Evolutionary conservation across 2,329 filamentous ascomycete species (phyloP), one percentile per base, ranked within the genome.

Genomic region (Parastagonospora avenae): DNA sequence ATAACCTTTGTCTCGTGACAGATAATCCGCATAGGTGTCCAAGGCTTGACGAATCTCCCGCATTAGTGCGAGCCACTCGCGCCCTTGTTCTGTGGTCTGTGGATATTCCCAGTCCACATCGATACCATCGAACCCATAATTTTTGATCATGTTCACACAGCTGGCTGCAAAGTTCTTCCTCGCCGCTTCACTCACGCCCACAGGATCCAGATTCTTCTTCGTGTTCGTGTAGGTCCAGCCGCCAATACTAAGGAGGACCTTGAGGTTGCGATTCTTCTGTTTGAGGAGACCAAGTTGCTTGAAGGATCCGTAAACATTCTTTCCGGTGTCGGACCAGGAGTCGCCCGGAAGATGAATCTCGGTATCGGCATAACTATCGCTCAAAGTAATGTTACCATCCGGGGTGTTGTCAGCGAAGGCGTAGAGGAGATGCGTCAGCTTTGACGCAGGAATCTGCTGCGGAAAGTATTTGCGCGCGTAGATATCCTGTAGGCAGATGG

Each of bases 391-490:
- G 74, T 95, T 90, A 42, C 93, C 93, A 29, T 82, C 85, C 2
- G 93, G 90, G 2, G 85, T 83, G 51, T 96, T 84, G 70, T 97
- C 95, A 67, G 91, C 93, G 75, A 97, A 97, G 12, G 92, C 82
- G 65, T 97, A 97, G 12, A 97, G 84, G 4, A 97, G 76, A 68
- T 97, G 93, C 0, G 92, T 97, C 36, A 97, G 83, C 48, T 90
- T 88, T 47, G 92, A 84, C 3, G 82, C 85, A 0, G 90, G 90
- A 5, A 97, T 82, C 68, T 96, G 86, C 68, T 95, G 89, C 0
- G 92, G 92, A n/a, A 86, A 83, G 70, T 94, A 89, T 64, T 93
- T 88, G 48, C 92, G 86, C 33, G 80, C 91, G 73, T 97, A 97
- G 62, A 96, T 93, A 57, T 90, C 90, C 91, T 80, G 31, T 8